These are phyloP conservation scores for Canavalia ensiformis DNA, from an alignment of 306 rosid species.

Conservation along the genomic window DNA sequence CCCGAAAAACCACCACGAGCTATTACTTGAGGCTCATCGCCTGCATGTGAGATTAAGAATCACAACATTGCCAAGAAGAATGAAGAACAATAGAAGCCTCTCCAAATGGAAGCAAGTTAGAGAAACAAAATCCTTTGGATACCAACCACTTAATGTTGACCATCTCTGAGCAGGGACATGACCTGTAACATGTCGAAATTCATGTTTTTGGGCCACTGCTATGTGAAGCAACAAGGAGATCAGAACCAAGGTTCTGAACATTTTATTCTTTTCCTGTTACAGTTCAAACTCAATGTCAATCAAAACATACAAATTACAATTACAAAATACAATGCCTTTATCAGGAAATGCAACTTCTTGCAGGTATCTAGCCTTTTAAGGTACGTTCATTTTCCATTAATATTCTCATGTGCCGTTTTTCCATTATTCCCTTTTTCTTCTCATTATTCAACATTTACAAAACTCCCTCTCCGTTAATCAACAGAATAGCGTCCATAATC, in stretches of 20 bases:
- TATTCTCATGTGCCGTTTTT: neutral
- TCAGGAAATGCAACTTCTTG: neutral
- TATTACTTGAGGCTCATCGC: constrained; percentile 71
- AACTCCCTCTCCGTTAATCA: neutral
- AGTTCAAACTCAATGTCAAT: constrained; percentile 13
- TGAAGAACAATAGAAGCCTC: neutral
- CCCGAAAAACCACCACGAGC: constrained; percentile 89
- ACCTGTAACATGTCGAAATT: constrained; percentile 7
- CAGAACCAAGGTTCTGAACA: constrained; percentile 68
- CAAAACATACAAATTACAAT: constrained; percentile 20
- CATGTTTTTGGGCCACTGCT: constrained; percentile 54
- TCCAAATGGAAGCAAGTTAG: neutral
- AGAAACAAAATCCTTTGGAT: constrained; percentile 5
- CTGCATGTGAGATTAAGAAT: constrained; percentile 52
- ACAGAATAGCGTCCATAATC: neutral
- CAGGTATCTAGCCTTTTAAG: neutral
- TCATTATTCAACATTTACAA: constrained; percentile 8
- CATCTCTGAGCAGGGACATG: constrained; percentile 55
- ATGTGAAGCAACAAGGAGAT: constrained; percentile 62
- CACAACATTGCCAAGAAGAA: neutral
- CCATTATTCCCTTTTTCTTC: neutral
- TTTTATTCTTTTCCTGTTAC: constrained; percentile 62
- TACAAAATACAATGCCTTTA: neutral
- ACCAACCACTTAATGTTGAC: constrained; percentile 87
- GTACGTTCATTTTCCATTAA: constrained; percentile 28